These are phyloP conservation scores for Rhodotorula sp. DNA, from an alignment of 1,284 basidiomycete species.

Conservation along the genomic window DNA sequence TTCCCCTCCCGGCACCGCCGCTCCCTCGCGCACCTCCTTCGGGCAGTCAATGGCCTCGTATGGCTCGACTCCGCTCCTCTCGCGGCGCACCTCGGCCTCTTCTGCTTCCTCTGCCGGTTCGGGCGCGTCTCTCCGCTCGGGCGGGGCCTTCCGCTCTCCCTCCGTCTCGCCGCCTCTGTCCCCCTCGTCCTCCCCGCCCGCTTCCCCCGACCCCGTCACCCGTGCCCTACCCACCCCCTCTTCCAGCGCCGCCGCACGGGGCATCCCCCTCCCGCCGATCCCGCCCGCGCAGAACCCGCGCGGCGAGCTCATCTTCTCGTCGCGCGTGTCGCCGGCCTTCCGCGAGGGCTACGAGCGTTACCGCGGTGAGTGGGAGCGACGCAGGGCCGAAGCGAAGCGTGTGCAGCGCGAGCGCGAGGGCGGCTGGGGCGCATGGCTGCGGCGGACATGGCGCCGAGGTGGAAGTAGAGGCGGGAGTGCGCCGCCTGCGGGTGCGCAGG, in stretches of 20 bases:
- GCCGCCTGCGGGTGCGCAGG: neutral
- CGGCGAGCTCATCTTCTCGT: slow-evolving; percentile 94
- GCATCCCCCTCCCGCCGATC: slow-evolving; percentile 69
- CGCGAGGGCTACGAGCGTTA: slow-evolving; percentile 92
- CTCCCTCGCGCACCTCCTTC: slow-evolving; percentile 51
- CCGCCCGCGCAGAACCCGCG: slow-evolving; percentile 86
- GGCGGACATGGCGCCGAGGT: neutral
- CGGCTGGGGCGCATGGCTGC: neutral
- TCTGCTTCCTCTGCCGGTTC: slow-evolving; percentile 16
- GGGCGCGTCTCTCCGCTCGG: slow-evolving; percentile 13
- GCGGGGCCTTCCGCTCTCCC: slow-evolving; percentile 10
- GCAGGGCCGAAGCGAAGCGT: slow-evolving; percentile 25
- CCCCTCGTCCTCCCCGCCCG: neutral
- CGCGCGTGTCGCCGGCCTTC: slow-evolving; percentile 77
- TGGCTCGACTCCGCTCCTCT: slow-evolving; percentile 16
- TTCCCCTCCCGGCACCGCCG: slow-evolving; percentile 55
- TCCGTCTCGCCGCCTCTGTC: slow-evolving; percentile 18
- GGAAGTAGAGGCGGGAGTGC: neutral
- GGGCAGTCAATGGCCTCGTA: slow-evolving; percentile 19
- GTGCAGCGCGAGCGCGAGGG: neutral
- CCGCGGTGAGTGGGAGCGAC: slow-evolving; percentile 81
- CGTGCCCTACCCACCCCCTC: slow-evolving; percentile 52
- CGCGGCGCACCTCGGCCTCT: slow-evolving; percentile 16
- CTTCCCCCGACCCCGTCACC: slow-evolving; percentile 45
- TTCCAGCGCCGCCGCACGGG: slow-evolving; percentile 46